Percentiles rank a stretch among this genome's conserved stretches.
Evolutionary conservation across 345 rosid genomes (phyloP).

Genomic region (Lumnitzera littorea): DNA sequence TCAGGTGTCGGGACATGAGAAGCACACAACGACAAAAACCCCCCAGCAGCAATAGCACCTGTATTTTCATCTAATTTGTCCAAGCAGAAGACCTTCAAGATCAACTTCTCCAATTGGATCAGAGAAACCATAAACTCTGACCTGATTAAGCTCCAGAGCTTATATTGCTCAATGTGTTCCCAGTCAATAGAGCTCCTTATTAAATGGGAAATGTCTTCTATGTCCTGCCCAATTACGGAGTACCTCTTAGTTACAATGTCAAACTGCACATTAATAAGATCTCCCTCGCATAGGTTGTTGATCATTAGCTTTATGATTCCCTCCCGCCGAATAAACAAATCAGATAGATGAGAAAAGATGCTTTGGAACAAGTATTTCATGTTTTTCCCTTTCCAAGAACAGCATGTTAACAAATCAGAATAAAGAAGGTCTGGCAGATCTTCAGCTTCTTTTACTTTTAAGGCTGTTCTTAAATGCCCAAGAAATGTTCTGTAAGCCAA

Average conservation of each 20-base stretch:
- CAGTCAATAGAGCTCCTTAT: constrained; percentile 36
- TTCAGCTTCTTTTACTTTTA: constrained; percentile 14
- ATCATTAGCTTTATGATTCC: constrained; percentile 31
- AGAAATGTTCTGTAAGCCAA: constrained; percentile 34
- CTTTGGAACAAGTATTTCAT: constrained; percentile 17
- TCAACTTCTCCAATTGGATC: constrained; percentile 35
- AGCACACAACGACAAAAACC: constrained; percentile 33
- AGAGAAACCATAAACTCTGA: constrained; percentile 41
- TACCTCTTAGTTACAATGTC: constrained; percentile 35
- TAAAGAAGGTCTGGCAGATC: constrained; percentile 24
- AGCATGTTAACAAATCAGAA: constrained; percentile 27
- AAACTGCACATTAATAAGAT: constrained; percentile 34
- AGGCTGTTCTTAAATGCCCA: constrained; percentile 5
- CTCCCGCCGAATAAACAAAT: constrained; percentile 23
- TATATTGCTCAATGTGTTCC: constrained; percentile 40
- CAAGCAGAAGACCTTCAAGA: constrained; percentile 30
- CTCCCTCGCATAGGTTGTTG: constrained; percentile 26
- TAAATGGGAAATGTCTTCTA: constrained; percentile 19
- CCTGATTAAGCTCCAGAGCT: constrained; percentile 41
- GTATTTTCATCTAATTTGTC: constrained; percentile 22
- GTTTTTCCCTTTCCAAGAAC: constrained; percentile 23
- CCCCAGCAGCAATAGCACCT: constrained; percentile 40
- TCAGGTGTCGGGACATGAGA: constrained; percentile 34
- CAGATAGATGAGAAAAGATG: constrained; percentile 32
- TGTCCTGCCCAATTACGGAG: constrained; percentile 33